phyloP scores from a whole-genome alignment of 306 rosid species.

The Sicyos baderoa region DNA sequence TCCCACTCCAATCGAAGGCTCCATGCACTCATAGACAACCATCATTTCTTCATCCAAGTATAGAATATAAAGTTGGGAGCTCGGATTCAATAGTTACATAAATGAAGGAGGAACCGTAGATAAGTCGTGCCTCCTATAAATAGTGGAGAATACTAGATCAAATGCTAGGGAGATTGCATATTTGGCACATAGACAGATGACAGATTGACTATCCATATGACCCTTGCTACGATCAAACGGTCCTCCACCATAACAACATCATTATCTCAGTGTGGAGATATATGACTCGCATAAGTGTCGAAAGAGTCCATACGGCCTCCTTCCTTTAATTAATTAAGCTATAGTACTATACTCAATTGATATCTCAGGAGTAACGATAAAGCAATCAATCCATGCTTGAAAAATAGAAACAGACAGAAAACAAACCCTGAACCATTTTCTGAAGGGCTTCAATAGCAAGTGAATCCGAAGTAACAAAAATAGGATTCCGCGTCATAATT shows the following conservation, averaged over 20 bases:
- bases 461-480: constrained; percentile 68
- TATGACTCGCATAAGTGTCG: background rate
- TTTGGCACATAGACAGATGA: background rate
- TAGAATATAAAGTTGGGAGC: too few species aligned
- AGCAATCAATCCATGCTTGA: background rate
- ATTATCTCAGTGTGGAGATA: background rate
- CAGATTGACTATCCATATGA: background rate
- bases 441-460: constrained; percentile 85
- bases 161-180: background rate
- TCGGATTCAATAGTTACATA: too few species aligned
- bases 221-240: background rate
- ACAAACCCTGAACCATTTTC: constrained; percentile 83
- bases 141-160: background rate
- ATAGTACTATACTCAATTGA: background rate
- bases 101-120: too few species aligned
- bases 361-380: background rate
- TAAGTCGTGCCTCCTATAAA: too few species aligned
- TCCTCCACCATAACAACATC: background rate
- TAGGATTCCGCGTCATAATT: constrained; percentile 82
- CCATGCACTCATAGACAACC: too few species aligned
- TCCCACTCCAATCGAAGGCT: too few species aligned
- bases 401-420: background rate
- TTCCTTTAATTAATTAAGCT: background rate
- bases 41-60: too few species aligned
- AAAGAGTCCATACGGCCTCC: background rate